Percentiles rank a stretch among this genome's conserved stretches.
Conservation (phyloP, 2,329 filamentous ascomycete species). For the Epichloe aotearoae region DNA sequence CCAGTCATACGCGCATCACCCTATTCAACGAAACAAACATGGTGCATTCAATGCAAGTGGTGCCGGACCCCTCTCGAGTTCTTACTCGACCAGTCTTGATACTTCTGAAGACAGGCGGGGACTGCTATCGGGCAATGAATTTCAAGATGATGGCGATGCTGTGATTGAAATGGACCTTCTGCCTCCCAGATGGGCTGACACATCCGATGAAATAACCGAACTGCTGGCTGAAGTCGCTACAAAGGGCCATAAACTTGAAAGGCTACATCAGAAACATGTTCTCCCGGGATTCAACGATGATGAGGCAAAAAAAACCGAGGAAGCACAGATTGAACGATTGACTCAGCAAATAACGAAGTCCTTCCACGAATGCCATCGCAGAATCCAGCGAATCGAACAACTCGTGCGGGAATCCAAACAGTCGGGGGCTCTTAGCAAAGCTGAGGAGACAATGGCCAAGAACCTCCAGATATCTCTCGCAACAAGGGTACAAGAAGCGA, state of each 20-base stretch:
- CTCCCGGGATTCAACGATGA: conserved; percentile 95
- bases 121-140: conserved; percentile 68
- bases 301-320: conserved; percentile 73
- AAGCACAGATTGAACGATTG: conserved; percentile 76
- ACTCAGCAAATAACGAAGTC: conserved; percentile 81
- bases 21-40: conserved; percentile 68
- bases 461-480: conserved; percentile 93
- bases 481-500: conserved; percentile 77
- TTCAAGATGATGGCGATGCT: conserved; percentile 77
- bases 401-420: conserved; percentile 74
- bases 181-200: conserved; percentile 88
- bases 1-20: conserved; percentile 94
- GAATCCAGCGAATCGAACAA: conserved; percentile 74
- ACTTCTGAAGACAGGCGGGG: conserved; percentile 51
- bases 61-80: conserved; percentile 44
- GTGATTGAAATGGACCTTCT: conserved; percentile 98
- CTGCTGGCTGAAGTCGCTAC: conserved; percentile 66
- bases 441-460: conserved; percentile 89
- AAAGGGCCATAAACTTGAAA: conserved; percentile 75
- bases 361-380: conserved; percentile 82
- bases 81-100: conserved; percentile 36
- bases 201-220: conserved; percentile 87
- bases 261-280: conserved; percentile 93
- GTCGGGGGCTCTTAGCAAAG: conserved; percentile 57
- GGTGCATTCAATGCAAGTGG: conserved; percentile 31